Evolutionary conservation across 2,329 filamentous ascomycete genomes (phyloP).

Genomic region (Cladophialophora chaetospira): DNA sequence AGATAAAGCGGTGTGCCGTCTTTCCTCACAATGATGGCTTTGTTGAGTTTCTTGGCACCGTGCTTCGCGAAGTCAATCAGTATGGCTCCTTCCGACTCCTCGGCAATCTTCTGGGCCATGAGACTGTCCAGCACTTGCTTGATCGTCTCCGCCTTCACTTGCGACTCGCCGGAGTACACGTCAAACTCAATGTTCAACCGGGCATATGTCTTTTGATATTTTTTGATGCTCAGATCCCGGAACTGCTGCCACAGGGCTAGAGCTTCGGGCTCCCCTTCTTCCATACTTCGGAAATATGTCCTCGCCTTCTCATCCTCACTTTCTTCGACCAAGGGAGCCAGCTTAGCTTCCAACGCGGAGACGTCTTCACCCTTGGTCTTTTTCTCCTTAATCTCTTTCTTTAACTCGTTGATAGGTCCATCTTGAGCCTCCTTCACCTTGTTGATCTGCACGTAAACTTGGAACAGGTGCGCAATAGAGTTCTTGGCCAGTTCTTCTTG

Average conservation of each 20-base stretch:
- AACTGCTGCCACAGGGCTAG: slow-evolving; percentile 65
- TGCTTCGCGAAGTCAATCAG: slow-evolving; percentile 72
- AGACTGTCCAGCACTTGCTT: slow-evolving; percentile 60
- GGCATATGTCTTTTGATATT: slow-evolving; percentile 65
- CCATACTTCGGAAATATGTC: slow-evolving; percentile 68
- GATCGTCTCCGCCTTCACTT: slow-evolving; percentile 65
- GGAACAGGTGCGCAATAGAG: slow-evolving; percentile 66
- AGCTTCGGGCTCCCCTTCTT: slow-evolving; percentile 61
- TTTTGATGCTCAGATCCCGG: slow-evolving; percentile 64
- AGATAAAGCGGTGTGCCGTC: slow-evolving; percentile 70
- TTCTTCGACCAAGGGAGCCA: slow-evolving; percentile 52
- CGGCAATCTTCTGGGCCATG: slow-evolving; percentile 61
- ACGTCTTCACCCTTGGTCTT: slow-evolving; percentile 53
- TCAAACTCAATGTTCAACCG: slow-evolving; percentile 67
- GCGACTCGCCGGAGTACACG: slow-evolving; percentile 70
- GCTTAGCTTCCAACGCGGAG: slow-evolving; percentile 46
- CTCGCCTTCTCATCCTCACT: slow-evolving; percentile 56
- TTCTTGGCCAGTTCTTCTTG: slow-evolving; percentile 62
- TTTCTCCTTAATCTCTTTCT: slow-evolving; percentile 51
- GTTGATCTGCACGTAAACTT: slow-evolving; percentile 68
- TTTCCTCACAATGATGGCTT: slow-evolving; percentile 66
- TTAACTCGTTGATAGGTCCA: slow-evolving; percentile 57
- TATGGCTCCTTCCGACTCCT: slow-evolving; percentile 66
- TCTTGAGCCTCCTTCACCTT: slow-evolving; percentile 58
- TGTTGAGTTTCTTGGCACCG: slow-evolving; percentile 66